Conservation (phyloP, 1,284 basidiomycete species). For the Grifola frondosa region DNA sequence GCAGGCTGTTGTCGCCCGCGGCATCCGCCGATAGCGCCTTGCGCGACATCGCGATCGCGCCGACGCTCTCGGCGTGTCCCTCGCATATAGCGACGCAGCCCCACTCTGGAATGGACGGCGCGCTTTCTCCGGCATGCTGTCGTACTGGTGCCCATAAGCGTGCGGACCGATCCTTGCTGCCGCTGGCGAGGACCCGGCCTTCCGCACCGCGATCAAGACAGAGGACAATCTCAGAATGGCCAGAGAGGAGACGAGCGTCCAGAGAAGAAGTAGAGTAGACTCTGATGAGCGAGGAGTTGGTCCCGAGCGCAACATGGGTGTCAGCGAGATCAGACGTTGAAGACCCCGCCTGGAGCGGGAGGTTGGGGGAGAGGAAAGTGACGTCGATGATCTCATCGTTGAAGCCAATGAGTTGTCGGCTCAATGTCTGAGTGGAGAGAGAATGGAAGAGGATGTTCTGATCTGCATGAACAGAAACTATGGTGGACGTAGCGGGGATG, state of each 20-base stretch:
- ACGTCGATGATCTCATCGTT: slow-evolving; percentile 98
- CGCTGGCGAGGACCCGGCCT: slow-evolving; percentile 80
- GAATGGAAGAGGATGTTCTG: slow-evolving; percentile 95
- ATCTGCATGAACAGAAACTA: slow-evolving; percentile 94
- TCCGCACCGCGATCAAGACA: slow-evolving; percentile 73
- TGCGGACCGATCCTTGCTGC: slow-evolving; percentile 89
- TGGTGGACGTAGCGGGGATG: slow-evolving; percentile 55
- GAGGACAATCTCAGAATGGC: slow-evolving; percentile 91
- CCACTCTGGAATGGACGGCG: slow-evolving; percentile 54
- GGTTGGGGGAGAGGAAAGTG: slow-evolving; percentile 63
- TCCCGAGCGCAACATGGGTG: slow-evolving; percentile 87
- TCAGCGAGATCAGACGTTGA: slow-evolving; percentile 38
- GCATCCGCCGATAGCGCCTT: slow-evolving; percentile 31
- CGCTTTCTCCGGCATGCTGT: slow-evolving; percentile 11
- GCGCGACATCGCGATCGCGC: slow-evolving; percentile 82
- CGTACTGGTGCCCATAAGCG: slow-evolving; percentile 75
- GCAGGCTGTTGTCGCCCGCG: slow-evolving; percentile 27
- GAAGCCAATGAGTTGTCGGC: slow-evolving; percentile 93
- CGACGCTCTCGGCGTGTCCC: slow-evolving; percentile 94
- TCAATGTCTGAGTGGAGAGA: slow-evolving; percentile 56
- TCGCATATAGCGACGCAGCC: slow-evolving; percentile 85
- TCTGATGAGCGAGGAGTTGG: slow-evolving; percentile 92
- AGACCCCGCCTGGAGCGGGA: slow-evolving; percentile 22
- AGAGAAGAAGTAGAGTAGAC: slow-evolving; percentile 76
- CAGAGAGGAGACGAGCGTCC: slow-evolving; percentile 81